phyloP scores from a whole-genome alignment of 768 basidiomycete genomes.

The Phanerochaete carnosa region DNA sequence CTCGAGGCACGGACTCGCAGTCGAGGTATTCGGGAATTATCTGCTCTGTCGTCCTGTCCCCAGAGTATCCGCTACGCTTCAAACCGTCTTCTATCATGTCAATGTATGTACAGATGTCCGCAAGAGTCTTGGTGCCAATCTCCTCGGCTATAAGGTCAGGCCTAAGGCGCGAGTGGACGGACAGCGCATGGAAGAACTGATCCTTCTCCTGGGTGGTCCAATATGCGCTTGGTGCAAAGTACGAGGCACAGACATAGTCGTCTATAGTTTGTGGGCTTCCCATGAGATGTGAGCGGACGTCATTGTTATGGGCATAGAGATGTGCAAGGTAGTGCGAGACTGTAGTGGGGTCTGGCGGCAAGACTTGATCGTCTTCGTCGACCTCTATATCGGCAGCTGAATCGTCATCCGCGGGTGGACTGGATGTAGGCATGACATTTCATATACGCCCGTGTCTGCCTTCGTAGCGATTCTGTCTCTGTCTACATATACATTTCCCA shows the following conservation, averaged over 20 bases:
- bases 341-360: background rate
- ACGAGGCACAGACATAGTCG: slow-evolving; percentile 34
- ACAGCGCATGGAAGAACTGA: slow-evolving; percentile 66
- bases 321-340: slow-evolving; percentile 21
- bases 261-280: slow-evolving; percentile 27
- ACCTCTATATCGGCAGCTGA: background rate
- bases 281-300: slow-evolving; percentile 34
- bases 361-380: background rate
- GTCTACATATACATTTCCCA: too few relatives aligned
- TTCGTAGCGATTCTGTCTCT: background rate
- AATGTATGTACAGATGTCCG: slow-evolving; percentile 70
- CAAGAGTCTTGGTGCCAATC: slow-evolving; percentile 60
- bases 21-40: background rate
- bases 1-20: slow-evolving; percentile 12
- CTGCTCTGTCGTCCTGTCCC: background rate
- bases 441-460: background rate
- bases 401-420: slow-evolving; percentile 1
- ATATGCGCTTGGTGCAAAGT: slow-evolving; percentile 28
- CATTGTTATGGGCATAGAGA: slow-evolving; percentile 33
- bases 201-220: slow-evolving; percentile 75
- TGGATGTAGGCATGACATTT: slow-evolving; percentile 10
- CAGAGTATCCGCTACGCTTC: background rate
- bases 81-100: slow-evolving; percentile 45
- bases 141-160: slow-evolving; percentile 74
- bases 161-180: slow-evolving; percentile 63